phyloP scores from a whole-genome alignment of 2,329 filamentous ascomycete genomes.

The Fusarium sp. region DNA sequence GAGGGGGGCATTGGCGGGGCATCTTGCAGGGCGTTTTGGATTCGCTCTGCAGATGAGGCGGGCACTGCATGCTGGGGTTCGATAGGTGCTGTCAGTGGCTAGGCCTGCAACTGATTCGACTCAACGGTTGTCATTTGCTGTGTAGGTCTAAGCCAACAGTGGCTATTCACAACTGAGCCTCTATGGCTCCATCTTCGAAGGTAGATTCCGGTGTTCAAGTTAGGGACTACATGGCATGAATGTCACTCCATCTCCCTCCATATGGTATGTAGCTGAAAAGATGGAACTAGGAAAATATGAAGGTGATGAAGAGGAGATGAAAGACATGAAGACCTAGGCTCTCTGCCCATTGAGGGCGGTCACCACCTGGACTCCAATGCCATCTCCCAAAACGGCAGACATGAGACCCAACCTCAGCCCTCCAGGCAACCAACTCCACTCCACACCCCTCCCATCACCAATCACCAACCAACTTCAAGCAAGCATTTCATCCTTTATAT shows the following conservation, averaged over 20 bases:
- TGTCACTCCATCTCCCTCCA: not conserved
- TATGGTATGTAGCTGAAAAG: not conserved
- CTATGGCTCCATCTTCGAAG: not conserved
- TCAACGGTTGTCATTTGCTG: not conserved
- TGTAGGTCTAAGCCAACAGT: not conserved
- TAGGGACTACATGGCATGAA: not conserved
- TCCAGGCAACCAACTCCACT: slow-evolving; percentile 17
- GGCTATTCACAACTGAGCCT: not conserved
- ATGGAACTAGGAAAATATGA: not conserved
- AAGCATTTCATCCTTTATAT: slow-evolving; percentile 9
- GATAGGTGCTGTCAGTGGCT: not conserved
- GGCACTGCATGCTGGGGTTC: not conserved
- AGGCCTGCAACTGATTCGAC: not conserved
- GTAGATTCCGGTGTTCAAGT: not conserved
- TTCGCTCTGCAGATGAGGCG: not conserved
- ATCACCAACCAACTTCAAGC: not conserved
- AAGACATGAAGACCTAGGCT: not conserved
- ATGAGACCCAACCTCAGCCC: slow-evolving; percentile 6
- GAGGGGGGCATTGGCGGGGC: not conserved
- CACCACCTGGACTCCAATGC: not conserved
- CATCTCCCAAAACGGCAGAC: not conserved
- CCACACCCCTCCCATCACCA: not conserved
- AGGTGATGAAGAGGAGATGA: not conserved
- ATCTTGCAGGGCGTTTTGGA: not conserved
- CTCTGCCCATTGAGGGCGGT: not conserved